Base-by-base conservation (phyloP, 371 early-diverging fungal species). In the Lichtheimia corymbifera region DNA sequence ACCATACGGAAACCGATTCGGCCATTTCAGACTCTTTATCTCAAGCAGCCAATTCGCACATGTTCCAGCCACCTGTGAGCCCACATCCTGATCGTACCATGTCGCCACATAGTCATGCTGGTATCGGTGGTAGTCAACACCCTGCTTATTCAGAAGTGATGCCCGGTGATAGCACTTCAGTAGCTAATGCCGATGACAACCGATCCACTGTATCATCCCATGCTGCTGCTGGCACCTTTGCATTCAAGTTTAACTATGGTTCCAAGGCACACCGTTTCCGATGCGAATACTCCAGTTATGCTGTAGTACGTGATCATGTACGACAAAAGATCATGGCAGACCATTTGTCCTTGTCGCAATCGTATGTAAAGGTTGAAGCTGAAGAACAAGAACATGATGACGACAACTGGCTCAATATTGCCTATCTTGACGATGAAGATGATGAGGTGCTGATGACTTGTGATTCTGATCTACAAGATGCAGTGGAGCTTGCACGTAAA, bases 361-460 rank as follows among this genome's bases (percentile, higher is more conserved):
- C 68, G 5, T 67, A 63, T 53, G 68, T 67, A 13, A 59, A 62
- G 17, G 61, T 67, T 20, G 55, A 50, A 17, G 62, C 40, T 25
- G 60, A 59, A 50, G 60, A 25, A 13, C 50, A 28, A n/a, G 41
- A 47, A 35, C 52, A 42, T 9, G 68, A 70, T 3, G 72, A 70
- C 14, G 65, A 66, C 18, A 55, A 53, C 24, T 62, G 76, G 78
- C 71, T 88, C 4, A 61, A 43, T 30, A 81, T 97, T 40, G 87
- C 86, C 11, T 97, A 95, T 64, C 65, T 91, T 58, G 97, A 97
- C 64, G 95, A 96, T 59, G 97, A 96, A 53, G 87, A 90, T 52
- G 97, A 97, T 68, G 74, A 87, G 57, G 91, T 97, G 15, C 73
- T 88, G 67, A 80, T 97, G 66, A 85, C 85, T 24, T 80, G 81